Evolutionary conservation across 352 stramenopile genomes (phyloP), one percentile per base, ranked within the genome.

Genomic region (Halophytophthora batemanensis): DNA sequence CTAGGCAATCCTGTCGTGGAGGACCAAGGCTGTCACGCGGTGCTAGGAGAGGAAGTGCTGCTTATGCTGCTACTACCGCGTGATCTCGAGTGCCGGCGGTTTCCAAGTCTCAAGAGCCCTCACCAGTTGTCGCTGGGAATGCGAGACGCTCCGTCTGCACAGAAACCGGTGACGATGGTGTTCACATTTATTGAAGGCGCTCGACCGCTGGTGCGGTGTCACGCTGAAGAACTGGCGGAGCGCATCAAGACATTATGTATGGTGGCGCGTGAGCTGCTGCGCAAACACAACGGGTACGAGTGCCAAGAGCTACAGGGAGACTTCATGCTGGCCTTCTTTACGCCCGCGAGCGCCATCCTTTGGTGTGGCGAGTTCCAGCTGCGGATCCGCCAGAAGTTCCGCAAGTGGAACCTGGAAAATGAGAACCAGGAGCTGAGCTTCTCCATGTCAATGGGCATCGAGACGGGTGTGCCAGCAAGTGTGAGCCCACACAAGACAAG

Each of bases 321-420:
- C 53, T 95, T 95, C 37, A 95, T 95, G 85, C 59, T 95, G 40
- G 85, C 85, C 33, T 95, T 95, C 31, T 92, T 92, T 61, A 86
- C 86, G n/a, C 80, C 82, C 15, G 71, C 72, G 8, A 83, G 70
- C 37, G 85, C 85, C 0, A 84, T 95, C 33, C 73, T 92, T 31
- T 95, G 85, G 85, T 93, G 82, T 35, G 71, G 74, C n/a, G 82
- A 93, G 61, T 91, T 92, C 47, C 85, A 95, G 53, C 51, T 88
- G 39, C 71, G 77, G 25, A 90, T 92, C 53, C 70, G 77, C 2
- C 71, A 84, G 45, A 87, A 87, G 37, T 92, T 92, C 48, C 68
- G 77, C 35, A 64, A 87, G 48, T 92, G 82, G 82, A 83, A 89
- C 53, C 64, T 66, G 5, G 77, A 87, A 25, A 83, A 71, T 28